A percentile compares a stretch with the other conserved stretches of the same genome.
Conservation (phyloP, 129 eudicot species). For the Centrapalus pauciflorus region DNA sequence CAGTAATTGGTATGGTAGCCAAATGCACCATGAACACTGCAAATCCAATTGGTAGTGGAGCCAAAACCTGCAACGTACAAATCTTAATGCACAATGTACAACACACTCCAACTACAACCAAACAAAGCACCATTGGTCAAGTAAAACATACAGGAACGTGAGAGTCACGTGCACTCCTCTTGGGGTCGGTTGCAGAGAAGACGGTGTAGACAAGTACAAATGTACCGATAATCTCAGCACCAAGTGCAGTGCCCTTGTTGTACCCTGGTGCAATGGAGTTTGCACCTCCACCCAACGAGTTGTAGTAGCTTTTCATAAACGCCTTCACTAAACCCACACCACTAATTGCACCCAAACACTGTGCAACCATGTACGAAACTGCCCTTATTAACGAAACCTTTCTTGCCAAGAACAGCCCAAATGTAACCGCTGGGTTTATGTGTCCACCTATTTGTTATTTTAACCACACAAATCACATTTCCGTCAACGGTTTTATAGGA, state of each 20-base stretch:
- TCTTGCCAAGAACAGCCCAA: slow-evolving; percentile 45
- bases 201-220: slow-evolving; percentile 46
- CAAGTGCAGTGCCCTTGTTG: slow-evolving; percentile 43
- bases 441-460: slow-evolving; percentile 49
- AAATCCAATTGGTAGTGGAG: slow-evolving; percentile 46
- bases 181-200: slow-evolving; percentile 46
- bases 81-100: slow-evolving; percentile 2
- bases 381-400: slow-evolving; percentile 37
- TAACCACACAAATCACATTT: neutral
- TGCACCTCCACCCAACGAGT: slow-evolving; percentile 48
- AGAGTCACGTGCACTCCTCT: slow-evolving; percentile 47
- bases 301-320: slow-evolving; percentile 31
- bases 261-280: slow-evolving; percentile 43
- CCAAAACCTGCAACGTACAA: slow-evolving; percentile 35
- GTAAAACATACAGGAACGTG: slow-evolving; percentile 40
- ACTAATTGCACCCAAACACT: slow-evolving; percentile 43
- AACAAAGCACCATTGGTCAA: neutral
- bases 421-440: slow-evolving; percentile 56
- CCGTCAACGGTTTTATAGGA: neutral
- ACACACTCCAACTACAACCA: neutral
- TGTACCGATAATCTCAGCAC: slow-evolving; percentile 51
- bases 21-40: slow-evolving; percentile 48
- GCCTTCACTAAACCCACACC: slow-evolving; percentile 52
- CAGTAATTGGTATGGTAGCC: slow-evolving; percentile 50
- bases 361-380: slow-evolving; percentile 46